Percentiles rank a stretch among this genome's conserved stretches.
Evolutionary conservation across 2,329 filamentous ascomycete species (phyloP).

Genomic region (Pyrenophora seminiperda): DNA sequence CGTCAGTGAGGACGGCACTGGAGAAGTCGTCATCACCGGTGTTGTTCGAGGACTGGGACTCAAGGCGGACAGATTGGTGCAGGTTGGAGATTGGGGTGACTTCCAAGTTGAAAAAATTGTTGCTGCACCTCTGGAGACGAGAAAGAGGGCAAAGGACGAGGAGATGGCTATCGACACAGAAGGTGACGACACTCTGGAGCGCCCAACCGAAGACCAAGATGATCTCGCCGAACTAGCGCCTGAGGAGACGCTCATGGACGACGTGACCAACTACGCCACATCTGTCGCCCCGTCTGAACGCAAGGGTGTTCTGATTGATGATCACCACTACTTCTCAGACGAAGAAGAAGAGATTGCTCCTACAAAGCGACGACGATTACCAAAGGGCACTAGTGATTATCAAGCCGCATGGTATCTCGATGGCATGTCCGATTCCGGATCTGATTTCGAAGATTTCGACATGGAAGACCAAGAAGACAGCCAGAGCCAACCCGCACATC

Average conservation of each 20-base stretch:
- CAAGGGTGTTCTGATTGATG: conserved; percentile 91
- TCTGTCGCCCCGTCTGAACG: conserved; percentile 56
- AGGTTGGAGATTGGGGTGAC: conserved; percentile 91
- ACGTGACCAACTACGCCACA: conserved; percentile 58
- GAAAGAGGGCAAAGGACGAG: conserved; percentile 64
- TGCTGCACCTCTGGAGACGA: conserved; percentile 69
- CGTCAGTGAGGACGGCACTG: conserved; percentile 53
- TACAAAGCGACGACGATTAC: conserved; percentile 72
- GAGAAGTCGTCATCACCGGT: conserved; percentile 77
- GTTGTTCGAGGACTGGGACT: conserved; percentile 83
- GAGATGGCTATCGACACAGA: conserved; percentile 71
- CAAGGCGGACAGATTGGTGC: conserved; percentile 87
- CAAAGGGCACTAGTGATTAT: conserved; percentile 90
- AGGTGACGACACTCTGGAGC: conserved; percentile 64
- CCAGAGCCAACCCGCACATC: conserved; percentile 62
- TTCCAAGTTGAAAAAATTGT: conserved; percentile 91
- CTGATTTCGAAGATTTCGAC: conserved; percentile 68
- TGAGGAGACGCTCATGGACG: conserved; percentile 80
- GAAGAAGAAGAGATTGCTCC: conserved; percentile 69
- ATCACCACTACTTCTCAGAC: conserved; percentile 97
- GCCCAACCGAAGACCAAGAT: conserved; percentile 79
- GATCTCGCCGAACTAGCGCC: conserved; percentile 83
- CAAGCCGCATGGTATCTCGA: conserved; percentile 93
- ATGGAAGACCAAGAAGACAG: conserved; percentile 66
- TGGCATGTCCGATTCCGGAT: conserved; percentile 81